phyloP scores from a whole-genome alignment of 345 rosid species.

The Clarkia xantiana region DNA sequence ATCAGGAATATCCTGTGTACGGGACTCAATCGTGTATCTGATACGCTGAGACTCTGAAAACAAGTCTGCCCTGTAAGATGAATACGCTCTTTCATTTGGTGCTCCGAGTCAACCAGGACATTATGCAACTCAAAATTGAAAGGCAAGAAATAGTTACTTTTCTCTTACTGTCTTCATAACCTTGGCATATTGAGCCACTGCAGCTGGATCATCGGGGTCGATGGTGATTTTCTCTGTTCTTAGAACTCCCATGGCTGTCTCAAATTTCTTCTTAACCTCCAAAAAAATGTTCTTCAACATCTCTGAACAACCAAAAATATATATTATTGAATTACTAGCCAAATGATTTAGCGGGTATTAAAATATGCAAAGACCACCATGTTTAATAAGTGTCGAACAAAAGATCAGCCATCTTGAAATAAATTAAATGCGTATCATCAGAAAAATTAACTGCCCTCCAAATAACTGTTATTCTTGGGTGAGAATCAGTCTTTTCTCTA shows the following conservation, averaged over 20 bases:
- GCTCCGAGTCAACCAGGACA: not conserved
- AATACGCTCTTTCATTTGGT: slow-evolving; percentile 4
- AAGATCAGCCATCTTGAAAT: no score
- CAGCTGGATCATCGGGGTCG: slow-evolving; percentile 83
- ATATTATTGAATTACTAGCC: not conserved
- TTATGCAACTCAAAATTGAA: not conserved
- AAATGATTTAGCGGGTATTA: not conserved
- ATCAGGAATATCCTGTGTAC: slow-evolving; percentile 65
- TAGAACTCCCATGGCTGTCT: slow-evolving; percentile 64
- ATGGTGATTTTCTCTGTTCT: slow-evolving; percentile 86
- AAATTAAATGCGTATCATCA: no score
- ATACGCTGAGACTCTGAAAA: slow-evolving; percentile 79
- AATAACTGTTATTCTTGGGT: no score
- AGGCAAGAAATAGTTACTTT: slow-evolving; percentile 36
- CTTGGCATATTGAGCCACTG: slow-evolving; percentile 69
- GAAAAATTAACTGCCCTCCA: no score
- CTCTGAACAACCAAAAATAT: slow-evolving; percentile 28
- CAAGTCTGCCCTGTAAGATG: slow-evolving; percentile 62
- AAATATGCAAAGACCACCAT: slow-evolving; percentile 5
- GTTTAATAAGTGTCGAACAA: not conserved
- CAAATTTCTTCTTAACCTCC: slow-evolving; percentile 75
- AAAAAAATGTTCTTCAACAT: slow-evolving; percentile 81
- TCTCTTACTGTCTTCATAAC: slow-evolving; percentile 82
- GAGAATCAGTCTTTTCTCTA: not conserved
- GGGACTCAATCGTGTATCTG: slow-evolving; percentile 39